Conservation (phyloP, 1,284 basidiomycete genomes). For the Tremellales sp. region DNA sequence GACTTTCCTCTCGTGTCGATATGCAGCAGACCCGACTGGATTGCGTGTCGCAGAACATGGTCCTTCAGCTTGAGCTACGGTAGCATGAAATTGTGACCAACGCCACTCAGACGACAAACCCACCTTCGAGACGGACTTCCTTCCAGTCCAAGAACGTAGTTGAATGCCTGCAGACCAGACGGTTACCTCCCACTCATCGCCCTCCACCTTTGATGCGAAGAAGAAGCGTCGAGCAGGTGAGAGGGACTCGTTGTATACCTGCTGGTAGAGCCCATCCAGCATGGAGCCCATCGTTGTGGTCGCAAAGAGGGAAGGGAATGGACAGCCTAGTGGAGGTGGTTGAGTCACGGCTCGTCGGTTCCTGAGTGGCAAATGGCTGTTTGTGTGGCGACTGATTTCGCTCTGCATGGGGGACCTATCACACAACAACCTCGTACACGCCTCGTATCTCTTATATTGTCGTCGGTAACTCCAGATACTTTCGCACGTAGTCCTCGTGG, state of each 20-base stretch:
- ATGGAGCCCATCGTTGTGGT: background rate
- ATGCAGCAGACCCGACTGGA: slow-evolving; percentile 24
- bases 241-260: slow-evolving; percentile 1
- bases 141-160: background rate
- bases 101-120: background rate
- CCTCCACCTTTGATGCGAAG: background rate
- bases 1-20: slow-evolving; percentile 9
- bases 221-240: background rate
- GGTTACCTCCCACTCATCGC: background rate
- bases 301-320: no score
- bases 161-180: background rate
- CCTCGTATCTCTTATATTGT: no score
- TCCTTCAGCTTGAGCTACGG: background rate
- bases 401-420: no score
- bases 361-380: no score
- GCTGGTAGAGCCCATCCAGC: background rate
- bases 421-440: no score
- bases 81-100: background rate
- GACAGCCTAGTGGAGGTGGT: no score
- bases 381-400: no score
- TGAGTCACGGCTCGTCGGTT: no score
- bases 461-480: no score
- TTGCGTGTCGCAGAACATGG: slow-evolving; percentile 2
- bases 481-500: no score
- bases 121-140: background rate